Percentiles rank a stretch among this genome's conserved stretches.
phyloP scores from a whole-genome alignment of 257 asterid genomes.

The Perilla frutescens region DNA sequence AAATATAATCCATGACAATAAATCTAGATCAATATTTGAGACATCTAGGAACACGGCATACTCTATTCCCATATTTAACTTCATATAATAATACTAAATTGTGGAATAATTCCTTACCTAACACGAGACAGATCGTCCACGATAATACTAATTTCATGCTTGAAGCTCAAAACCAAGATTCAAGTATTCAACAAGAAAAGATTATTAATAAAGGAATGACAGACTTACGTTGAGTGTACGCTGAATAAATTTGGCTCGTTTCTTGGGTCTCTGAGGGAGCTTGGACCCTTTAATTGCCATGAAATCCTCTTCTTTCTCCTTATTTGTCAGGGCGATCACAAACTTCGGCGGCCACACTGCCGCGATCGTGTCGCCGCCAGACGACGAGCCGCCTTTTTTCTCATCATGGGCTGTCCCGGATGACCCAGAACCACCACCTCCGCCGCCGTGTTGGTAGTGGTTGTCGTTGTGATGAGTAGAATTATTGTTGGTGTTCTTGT shows the following conservation, averaged over 20 bases:
- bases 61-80: too few species aligned
- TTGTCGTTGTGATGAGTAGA: constrained; percentile 36
- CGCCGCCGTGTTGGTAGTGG: constrained; percentile 44
- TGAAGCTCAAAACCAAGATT: constrained; percentile 18
- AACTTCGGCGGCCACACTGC: constrained; percentile 86
- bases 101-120: constrained; percentile 20
- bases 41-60: too few species aligned
- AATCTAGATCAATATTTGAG: too few species aligned
- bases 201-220: background rate
- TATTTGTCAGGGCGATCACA: constrained; percentile 77
- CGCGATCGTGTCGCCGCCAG: constrained; percentile 67
- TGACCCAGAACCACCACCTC: constrained; percentile 75
- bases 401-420: constrained; percentile 64
- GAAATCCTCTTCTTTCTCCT: constrained; percentile 96
- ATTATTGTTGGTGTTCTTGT: constrained; percentile 36
- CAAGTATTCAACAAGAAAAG: constrained; percentile 15
- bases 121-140: constrained; percentile 1
- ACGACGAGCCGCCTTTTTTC: constrained; percentile 68
- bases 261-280: constrained; percentile 95
- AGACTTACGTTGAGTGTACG: constrained; percentile 86
- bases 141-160: constrained; percentile 18
- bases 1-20: background rate
- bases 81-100: too few species aligned
- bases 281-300: constrained; percentile 90
- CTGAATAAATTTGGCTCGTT: constrained; percentile 83